Base-by-base conservation (phyloP, 257 asterid species). In the Penstemon davidsonii region DNA sequence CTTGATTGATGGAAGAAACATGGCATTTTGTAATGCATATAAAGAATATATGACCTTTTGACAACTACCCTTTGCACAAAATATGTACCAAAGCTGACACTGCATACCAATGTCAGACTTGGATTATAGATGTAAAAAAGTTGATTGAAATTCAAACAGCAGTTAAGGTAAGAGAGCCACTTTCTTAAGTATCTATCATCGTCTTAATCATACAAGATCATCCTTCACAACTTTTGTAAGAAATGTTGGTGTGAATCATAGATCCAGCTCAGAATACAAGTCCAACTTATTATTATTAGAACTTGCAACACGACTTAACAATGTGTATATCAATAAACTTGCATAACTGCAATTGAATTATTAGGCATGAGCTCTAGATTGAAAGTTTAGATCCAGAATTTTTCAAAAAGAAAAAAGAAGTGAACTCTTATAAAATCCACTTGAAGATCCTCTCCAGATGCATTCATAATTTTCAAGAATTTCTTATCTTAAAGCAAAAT, bases 211-310 rank as follows among this genome's bases (percentile, higher is more conserved):
- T 33, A 70, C 37, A 75, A 12, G 7, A 57, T 33, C 68, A 68
- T 54, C 12, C 50, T 18, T 54, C 68, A 64, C 63, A 64, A 43
- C 19, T 64, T 44, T 36, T 51, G 13, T 33, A 37, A 65, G 69
- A 51, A 44, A 70, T 61, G 54, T 3, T 57, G 68, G 19, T 25
- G n/a, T 67, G 55, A 39, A 4, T 50, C 43, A 73, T 43, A 43
- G 50, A 60, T 36, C 50, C 67, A 54, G 25, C 52, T 55, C 45
- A 61, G 6, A 55, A 37, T 18, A 11, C 51, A 42, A 51, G 42
- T 68, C 52, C 67, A 56, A 25, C 4, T 62, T 57, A 25, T 62
- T 15, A 63, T 53, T n/a, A 68, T 55, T 62, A 63, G 68, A 49
- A 68, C n/a, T 47, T 37, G 25, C 44, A 11, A 62, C 37, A 19